Base-by-base conservation (phyloP, 176 grass and related monocot species). In the Elaeis guineensis region DNA sequence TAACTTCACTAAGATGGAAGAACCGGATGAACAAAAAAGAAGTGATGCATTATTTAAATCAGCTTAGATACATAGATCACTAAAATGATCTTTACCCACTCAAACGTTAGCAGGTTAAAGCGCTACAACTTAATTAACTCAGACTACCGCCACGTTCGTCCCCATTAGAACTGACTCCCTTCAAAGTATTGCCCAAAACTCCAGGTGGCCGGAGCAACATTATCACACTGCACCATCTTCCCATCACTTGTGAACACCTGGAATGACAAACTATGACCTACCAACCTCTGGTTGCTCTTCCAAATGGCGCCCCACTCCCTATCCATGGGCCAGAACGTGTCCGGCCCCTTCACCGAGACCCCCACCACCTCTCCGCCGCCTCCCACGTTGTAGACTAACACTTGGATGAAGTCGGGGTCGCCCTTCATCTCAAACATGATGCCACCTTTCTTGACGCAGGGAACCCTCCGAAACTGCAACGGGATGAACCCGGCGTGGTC, bases 301-400 rank as follows among this genome's bases (percentile, higher is more conserved):
- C 79, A 82, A 32, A 57, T 77, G 53, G 67, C 59, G 0, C 72
- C 79, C 73, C 73, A 82, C 24, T 66, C 59, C 67, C 73, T 62
- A 5, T 11, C 54, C 79, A 82, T 72, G 6, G 11, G 56, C 79
- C 79, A 82, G 19, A 3, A 55, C 2, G 72, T 62, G 19, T 19
- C 22, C 5, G 66, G 59, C 14, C 67, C 79, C 73, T 67, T 72
- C 0, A 82, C 17, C 54, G 60, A 66, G 50, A 82, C 55, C 16
- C 17, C 15, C 1, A 22, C 22, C 14, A 82, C 61, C 18, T 82
- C 67, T 25, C 79, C 73, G 7, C 54, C 60, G 9, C 67, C 73
- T 1, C 48, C 79, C 0, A 82, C 67, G 49, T 82, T 82, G 54
- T 72, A 77, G 17, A 82, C 60, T 28, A 82, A 52, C 23, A 82